Evolutionary conservation across 352 stramenopile species (phyloP).

Genomic region (Pythium volutum): DNA sequence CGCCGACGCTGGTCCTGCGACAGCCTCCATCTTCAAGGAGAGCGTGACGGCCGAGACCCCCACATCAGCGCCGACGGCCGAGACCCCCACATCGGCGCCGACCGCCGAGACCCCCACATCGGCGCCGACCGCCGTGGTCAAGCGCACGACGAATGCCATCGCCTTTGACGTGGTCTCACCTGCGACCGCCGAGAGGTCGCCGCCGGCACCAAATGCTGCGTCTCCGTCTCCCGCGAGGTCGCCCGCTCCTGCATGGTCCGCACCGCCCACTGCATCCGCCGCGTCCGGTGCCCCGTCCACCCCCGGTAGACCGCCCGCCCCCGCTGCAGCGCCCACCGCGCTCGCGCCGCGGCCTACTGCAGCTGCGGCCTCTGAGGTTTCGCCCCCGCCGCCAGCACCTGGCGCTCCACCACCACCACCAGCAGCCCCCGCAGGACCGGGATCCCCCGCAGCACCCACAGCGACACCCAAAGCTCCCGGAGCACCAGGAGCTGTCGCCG

Average conservation of each 20-base stretch:
- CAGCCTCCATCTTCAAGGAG: too few species aligned
- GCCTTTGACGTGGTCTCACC: slow-evolving; percentile 5
- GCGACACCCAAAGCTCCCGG: neutral
- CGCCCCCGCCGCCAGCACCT: neutral
- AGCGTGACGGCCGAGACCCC: too few species aligned
- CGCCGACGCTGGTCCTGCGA: too few species aligned
- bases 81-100: neutral
- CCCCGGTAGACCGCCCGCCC: too few species aligned
- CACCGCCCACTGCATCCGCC: too few species aligned
- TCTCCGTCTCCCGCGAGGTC: too few species aligned
- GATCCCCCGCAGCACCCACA: neutral
- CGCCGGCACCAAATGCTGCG: too few species aligned
- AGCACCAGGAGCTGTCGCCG: neutral
- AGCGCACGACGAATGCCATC: slow-evolving; percentile 16
- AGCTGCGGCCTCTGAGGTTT: too few species aligned
- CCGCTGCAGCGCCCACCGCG: too few species aligned
- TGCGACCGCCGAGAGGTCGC: neutral
- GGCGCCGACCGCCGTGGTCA: neutral
- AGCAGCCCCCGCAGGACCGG: neutral
- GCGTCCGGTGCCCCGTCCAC: too few species aligned
- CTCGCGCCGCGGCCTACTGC: too few species aligned
- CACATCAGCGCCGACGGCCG: neutral
- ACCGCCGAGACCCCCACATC: neutral
- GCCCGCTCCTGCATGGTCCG: too few species aligned
- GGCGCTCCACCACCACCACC: neutral